Conservation (phyloP, 2,329 filamentous ascomycete genomes). For the Colletotrichum tofieldiae region DNA sequence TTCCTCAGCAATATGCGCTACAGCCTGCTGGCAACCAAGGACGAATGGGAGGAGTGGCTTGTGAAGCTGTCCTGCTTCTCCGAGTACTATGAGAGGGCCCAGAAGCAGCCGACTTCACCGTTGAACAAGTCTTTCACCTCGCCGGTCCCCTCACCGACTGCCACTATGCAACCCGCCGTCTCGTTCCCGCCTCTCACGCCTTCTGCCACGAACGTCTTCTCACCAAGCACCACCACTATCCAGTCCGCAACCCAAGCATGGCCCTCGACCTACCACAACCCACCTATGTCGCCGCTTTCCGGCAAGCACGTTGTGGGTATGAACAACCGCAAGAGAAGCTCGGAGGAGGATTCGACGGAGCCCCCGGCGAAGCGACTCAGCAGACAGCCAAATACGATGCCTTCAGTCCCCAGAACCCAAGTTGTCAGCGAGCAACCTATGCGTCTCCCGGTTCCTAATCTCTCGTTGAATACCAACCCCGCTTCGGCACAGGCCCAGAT, state of each 20-base stretch:
- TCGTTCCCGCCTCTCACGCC: conserved; percentile 55
- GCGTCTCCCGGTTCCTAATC: conserved; percentile 79
- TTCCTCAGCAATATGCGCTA: conserved; percentile 99
- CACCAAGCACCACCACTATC: conserved; percentile 54
- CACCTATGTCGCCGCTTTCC: conserved; percentile 64
- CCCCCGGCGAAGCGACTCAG: conserved; percentile 69
- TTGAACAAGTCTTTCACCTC: conserved; percentile 59
- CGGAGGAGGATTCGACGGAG: conserved; percentile 66
- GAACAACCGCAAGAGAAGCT: conserved; percentile 65
- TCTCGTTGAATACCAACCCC: conserved; percentile 73
- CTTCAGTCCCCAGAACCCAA: conserved; percentile 28
- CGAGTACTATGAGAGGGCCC: conserved; percentile 84
- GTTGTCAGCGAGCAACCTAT: conserved; percentile 50
- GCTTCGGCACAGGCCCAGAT: conserved; percentile 46
- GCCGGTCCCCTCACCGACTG: conserved; percentile 67
- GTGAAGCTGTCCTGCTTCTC: conserved; percentile 85
- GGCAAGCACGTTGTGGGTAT: conserved; percentile 58
- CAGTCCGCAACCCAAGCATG: conserved; percentile 55
- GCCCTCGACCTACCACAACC: conserved; percentile 57
- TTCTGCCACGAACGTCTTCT: conserved; percentile 54
- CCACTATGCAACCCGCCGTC: conserved; percentile 49
- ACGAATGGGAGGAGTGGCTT: conserved; percentile 92
- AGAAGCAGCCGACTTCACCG: conserved; percentile 57
- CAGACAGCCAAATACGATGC: conserved; percentile 48
- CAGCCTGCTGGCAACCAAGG: conserved; percentile 87